Evolutionary conservation across 179 eudicot species (phyloP).

Genomic region (Beta lomatogona): DNA sequence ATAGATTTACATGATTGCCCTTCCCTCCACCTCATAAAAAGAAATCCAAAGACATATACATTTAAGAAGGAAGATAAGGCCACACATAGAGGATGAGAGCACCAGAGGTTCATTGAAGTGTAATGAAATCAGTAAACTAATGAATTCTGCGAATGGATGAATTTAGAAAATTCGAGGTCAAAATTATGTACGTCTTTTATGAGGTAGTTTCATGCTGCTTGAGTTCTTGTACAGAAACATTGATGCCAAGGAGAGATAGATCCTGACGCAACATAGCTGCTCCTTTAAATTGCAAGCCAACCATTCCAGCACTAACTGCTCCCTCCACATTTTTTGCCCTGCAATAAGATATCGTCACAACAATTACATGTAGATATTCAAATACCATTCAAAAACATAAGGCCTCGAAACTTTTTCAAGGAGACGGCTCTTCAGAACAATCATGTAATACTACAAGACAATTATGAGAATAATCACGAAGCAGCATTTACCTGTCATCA

Average conservation of each 20-base stretch:
- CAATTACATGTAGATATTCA: not conserved
- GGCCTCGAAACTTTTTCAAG: not conserved
- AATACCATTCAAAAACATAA: not conserved
- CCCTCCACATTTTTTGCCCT: constrained; percentile 85
- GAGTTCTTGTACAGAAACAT: constrained; percentile 28
- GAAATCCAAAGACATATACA: too few relatives aligned
- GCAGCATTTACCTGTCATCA: constrained; percentile 70
- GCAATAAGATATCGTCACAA: constrained; percentile 17
- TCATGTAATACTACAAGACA: not conserved
- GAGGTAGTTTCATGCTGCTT: constrained; percentile 14
- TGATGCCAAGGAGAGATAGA: constrained; percentile 55
- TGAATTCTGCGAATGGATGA: constrained; percentile 13
- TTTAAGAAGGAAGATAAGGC: not conserved
- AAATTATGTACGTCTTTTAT: not conserved
- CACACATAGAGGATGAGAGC: not conserved
- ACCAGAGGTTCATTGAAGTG: not conserved
- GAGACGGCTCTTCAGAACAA: not conserved
- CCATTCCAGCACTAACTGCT: constrained; percentile 67
- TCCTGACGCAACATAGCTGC: constrained; percentile 55
- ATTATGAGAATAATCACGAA: too few relatives aligned
- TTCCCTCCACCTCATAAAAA: too few relatives aligned
- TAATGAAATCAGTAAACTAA: not conserved
- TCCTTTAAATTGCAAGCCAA: constrained; percentile 75
- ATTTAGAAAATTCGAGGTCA: not conserved
- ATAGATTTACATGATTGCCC: not conserved